Base-by-base conservation (phyloP, 352 stramenopile genomes). In the Globisporangium mamillatum region DNA sequence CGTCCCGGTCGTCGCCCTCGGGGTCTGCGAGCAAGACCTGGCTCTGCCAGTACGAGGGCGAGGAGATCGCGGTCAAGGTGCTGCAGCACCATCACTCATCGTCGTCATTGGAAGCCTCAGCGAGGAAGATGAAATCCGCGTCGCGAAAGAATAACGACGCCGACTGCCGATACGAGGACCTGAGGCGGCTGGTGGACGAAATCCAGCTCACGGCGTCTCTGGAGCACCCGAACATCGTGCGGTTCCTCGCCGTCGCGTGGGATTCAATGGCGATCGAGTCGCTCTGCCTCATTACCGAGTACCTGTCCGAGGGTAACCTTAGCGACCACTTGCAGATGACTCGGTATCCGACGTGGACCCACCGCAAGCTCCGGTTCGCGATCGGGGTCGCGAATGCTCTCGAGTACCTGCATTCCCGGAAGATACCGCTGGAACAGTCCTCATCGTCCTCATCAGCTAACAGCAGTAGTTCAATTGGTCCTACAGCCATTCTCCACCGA, bases 191-290 rank as follows among this genome's bases (percentile, higher is more conserved):
- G 34, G 59, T 82, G 48, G 70, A 58, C 36, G 78, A 78, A 60
- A 86, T 76, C 63, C 46, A 78, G 55, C 46, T 75, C n/a, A 84
- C 69, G 1, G 75, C 76, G 5, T 72, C 64, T 32, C 59, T 89
- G 27, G 69, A 76, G 6, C 82, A 91, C 61, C 77, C 79, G 0
- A 78, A 91, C 65, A 71, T 91, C 29, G 67, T 82, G 10, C 63
- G 64, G 0, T 82, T 88, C 57, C 61, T 91, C 24, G 82, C 77
- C n/a, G 77, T 91, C 2, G 82, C 82, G 5, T 91, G 82, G 82
- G 75, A 69, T 12, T 62, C 46, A 6, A 64, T 32, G 12, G 36
- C 54, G 6, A 14, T 68, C 25, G 57, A 68, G 60, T 68, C 63
- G 34, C 53, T 72, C 12, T 60, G 54, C 25, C 44, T 82, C 44